These are phyloP conservation scores for Phytophthora tentaculata DNA, from an alignment of 352 stramenopile species.

Conservation along the genomic window DNA sequence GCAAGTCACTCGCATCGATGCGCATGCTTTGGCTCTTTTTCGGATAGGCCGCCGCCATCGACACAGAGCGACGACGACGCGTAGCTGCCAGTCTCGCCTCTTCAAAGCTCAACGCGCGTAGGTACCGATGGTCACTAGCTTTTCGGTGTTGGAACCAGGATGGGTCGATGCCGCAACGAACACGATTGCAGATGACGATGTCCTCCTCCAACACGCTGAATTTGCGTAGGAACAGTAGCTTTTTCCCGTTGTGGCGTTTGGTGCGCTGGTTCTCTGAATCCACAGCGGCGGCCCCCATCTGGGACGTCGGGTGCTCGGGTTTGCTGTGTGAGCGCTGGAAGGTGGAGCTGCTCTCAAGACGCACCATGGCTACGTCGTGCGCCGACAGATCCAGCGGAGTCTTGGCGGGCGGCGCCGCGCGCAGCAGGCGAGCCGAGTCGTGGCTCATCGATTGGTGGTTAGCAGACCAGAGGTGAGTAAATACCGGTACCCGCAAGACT, in stretches of 20 bases:
- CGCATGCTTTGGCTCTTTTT: conserved; percentile 32
- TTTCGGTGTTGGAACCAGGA: conserved; percentile 50
- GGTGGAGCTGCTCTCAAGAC: conserved; percentile 29
- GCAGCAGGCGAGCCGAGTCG: conserved; percentile 27
- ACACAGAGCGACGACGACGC: conserved; percentile 38
- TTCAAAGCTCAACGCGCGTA: conserved; percentile 61
- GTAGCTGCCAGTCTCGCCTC: conserved; percentile 52
- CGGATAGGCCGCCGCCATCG: conserved; percentile 12
- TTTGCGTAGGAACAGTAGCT: conserved; percentile 65
- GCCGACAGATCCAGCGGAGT: conserved; percentile 31
- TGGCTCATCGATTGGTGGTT: conserved; percentile 9
- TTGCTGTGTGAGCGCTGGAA: conserved; percentile 64
- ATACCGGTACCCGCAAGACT: not conserved
- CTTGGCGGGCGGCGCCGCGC: conserved; percentile 27
- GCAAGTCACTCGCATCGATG: conserved; percentile 15
- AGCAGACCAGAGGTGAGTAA: not conserved
- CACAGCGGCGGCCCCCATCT: conserved; percentile 58
- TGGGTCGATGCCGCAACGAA: conserved; percentile 62
- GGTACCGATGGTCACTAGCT: conserved; percentile 45
- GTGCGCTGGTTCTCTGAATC: conserved; percentile 46
- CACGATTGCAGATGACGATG: conserved; percentile 75
- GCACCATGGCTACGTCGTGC: conserved; percentile 42
- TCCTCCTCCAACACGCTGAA: conserved; percentile 72
- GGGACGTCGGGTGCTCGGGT: conserved; percentile 63
- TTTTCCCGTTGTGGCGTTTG: conserved; percentile 47